phyloP scores from a whole-genome alignment of 2,329 filamentous ascomycete species.

The Colletotrichum sidae region DNA sequence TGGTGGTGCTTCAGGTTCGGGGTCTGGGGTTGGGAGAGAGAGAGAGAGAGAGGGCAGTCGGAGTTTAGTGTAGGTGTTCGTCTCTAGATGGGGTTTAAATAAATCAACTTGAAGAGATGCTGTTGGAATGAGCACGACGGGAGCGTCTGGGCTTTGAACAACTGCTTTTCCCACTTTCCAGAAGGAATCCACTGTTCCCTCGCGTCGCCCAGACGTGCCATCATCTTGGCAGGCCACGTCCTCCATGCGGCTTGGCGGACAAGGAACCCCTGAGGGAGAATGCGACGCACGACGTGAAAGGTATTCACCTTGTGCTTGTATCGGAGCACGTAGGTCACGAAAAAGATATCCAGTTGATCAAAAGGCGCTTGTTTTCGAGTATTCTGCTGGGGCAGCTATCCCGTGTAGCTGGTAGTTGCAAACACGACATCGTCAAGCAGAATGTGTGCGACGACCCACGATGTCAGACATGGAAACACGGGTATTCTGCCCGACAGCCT shows the following conservation, averaged over 20 bases:
- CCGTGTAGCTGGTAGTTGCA: too few relatives aligned
- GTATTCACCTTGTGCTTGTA: neutral
- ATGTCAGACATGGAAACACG: constrained; percentile 12
- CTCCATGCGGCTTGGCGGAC: constrained; percentile 27
- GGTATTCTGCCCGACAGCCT: neutral
- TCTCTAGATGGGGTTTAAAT: too few relatives aligned
- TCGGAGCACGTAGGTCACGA: neutral
- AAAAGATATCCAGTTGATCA: too few relatives aligned
- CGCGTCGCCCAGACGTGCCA: constrained; percentile 17
- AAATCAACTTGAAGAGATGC: too few relatives aligned
- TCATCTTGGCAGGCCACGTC: constrained; percentile 16
- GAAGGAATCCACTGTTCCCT: neutral
- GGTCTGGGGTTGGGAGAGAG: constrained; percentile 11
- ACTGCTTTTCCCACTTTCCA: neutral
- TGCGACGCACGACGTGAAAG: constrained; percentile 25
- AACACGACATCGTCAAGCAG: too few relatives aligned
- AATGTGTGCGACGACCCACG: too few relatives aligned
- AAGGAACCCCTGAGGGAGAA: constrained; percentile 24
- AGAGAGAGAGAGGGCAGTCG: neutral
- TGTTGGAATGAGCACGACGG: too few relatives aligned
- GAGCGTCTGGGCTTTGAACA: too few relatives aligned
- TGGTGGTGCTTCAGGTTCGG: neutral
- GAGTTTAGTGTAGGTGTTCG: too few relatives aligned
- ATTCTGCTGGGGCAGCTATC: too few relatives aligned
- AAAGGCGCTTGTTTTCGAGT: too few relatives aligned